Base-by-base conservation (phyloP, 495 filamentous ascomycete species). In the Podospora fimiseda region DNA sequence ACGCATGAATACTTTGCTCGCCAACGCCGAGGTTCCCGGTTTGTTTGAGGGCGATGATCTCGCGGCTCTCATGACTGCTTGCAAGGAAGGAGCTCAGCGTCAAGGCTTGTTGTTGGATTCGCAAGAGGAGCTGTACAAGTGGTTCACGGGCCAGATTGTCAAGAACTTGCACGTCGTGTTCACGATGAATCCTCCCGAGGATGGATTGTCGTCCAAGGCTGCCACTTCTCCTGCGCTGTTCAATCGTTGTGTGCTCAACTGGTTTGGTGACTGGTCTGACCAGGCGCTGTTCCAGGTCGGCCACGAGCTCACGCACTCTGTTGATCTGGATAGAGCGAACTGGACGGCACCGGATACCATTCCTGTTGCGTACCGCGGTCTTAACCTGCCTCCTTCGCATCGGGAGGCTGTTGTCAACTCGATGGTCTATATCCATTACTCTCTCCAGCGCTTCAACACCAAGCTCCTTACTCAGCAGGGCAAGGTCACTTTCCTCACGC, bases 181-280 rank as follows among this genome's bases (percentile, higher is more conserved):
- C 64, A 99, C 93, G 2, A 99, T 99, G 93, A 99, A 99, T 68
- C 93, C 93, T n/a, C 93, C 93, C 3, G 87, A 96, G 65, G 94
- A 92, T 55, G 93, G 92, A 1, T 71, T 99, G 39, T 90, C 87
- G 9, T 95, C 90, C 5, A 96, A 95, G 71, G 94, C 93, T 48
- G 93, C 93, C 15, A 99, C 94, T 13, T 95, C 89, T 76, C 93
- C 93, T 39, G 93, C 93, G 23, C 70, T 99, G 59, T 99, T 99
- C 83, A 99, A 99, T 72, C 84, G 93, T 74, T 99, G 93, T 63
- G 93, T 99, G 40, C 83, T 99, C 49, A 99, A 99, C 72, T 99
- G 93, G 93, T 96, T 97, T 68, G 93, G 93, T 43, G 93, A 99
- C 72, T 99, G 93, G 93, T 97, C 93, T 7, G 93, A 97, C 67